These are phyloP conservation scores for Aureobasidium sp. DNA, from an alignment of 2,329 filamentous ascomycete species.

Conservation along the genomic window DNA sequence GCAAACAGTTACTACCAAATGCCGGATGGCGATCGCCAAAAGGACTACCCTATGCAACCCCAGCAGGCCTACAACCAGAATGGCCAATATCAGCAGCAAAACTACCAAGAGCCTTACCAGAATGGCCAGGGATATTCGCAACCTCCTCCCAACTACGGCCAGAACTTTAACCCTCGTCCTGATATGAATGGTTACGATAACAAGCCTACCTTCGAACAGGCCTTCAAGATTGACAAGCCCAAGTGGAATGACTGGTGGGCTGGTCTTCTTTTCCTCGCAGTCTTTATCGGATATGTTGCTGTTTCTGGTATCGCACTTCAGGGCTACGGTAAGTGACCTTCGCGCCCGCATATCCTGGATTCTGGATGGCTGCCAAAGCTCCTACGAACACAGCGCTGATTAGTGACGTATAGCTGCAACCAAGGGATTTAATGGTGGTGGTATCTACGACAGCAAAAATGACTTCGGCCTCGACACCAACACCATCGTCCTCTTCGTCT, in stretches of 20 bases:
- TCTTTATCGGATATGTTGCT: slow-evolving; percentile 65
- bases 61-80: slow-evolving; percentile 13
- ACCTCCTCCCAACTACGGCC: slow-evolving; percentile 34
- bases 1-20: slow-evolving; percentile 34
- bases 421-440: slow-evolving; percentile 57
- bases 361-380: neutral
- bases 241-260: slow-evolving; percentile 92
- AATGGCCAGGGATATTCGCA: slow-evolving; percentile 20
- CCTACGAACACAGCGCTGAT: neutral
- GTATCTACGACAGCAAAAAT: slow-evolving; percentile 65
- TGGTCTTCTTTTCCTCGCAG: slow-evolving; percentile 65
- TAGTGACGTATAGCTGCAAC: slow-evolving; percentile 38
- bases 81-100: slow-evolving; percentile 24
- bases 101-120: slow-evolving; percentile 24
- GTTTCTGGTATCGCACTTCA: slow-evolving; percentile 70
- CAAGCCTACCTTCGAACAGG: slow-evolving; percentile 62
- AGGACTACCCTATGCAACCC: slow-evolving; percentile 17
- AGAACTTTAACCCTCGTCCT: slow-evolving; percentile 27
- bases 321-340: slow-evolving; percentile 51
- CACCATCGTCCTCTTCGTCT: slow-evolving; percentile 77
- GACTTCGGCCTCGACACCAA: slow-evolving; percentile 69
- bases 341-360: neutral
- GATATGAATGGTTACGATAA: slow-evolving; percentile 30
- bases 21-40: slow-evolving; percentile 18
- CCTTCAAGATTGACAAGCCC: slow-evolving; percentile 74